Percentiles rank a stretch among this genome's conserved stretches.
These are phyloP conservation scores for Fraxinus albicans DNA, from an alignment of 305 asterid species.

Conservation along the genomic window DNA sequence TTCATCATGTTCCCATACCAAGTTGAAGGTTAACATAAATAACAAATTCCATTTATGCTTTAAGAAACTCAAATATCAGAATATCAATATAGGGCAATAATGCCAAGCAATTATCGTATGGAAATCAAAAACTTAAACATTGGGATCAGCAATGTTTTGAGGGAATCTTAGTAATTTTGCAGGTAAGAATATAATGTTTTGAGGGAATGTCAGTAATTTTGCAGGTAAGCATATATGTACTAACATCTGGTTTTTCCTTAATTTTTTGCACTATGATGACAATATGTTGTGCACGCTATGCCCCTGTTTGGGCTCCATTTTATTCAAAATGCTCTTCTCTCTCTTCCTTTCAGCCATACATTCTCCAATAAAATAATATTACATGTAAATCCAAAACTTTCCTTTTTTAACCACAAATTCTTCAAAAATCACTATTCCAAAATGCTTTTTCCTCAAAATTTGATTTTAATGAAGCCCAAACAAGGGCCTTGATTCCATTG, in stretches of 20 bases:
- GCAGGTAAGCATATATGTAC: not conserved
- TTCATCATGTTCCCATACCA: not conserved
- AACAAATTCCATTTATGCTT: not conserved
- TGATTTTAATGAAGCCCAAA: not conserved
- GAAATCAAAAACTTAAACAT: not conserved
- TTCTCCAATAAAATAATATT: not conserved
- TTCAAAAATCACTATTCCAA: not conserved
- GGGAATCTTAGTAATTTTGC: not conserved
- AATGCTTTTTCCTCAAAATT: not conserved
- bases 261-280: not conserved
- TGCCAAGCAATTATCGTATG: not conserved
- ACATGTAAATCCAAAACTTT: not conserved
- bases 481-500: slow-evolving; percentile 2
- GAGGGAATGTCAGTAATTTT: not conserved
- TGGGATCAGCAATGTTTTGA: not conserved
- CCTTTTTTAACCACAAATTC: not conserved
- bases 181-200: not conserved
- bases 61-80: not conserved
- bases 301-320: not conserved
- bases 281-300: not conserved
- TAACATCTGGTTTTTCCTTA: not conserved
- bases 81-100: not conserved
- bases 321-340: not conserved
- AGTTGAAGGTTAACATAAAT: not conserved
- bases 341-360: not conserved